These are phyloP conservation scores for Candida sonorensis DNA, from an alignment of 805 yeast species.

Conservation along the genomic window DNA sequence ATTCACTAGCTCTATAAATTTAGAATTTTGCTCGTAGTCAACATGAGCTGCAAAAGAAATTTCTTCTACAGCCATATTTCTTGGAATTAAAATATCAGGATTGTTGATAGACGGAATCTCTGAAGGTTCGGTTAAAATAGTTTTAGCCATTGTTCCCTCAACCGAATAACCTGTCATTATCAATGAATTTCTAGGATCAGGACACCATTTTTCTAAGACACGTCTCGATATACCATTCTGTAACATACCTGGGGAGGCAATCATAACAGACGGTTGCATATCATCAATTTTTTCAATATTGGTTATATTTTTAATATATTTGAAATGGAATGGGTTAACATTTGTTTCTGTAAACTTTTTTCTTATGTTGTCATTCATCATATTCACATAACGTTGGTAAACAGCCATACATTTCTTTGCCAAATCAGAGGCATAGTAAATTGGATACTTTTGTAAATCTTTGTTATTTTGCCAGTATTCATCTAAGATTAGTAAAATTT, in stretches of 20 bases:
- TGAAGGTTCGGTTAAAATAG: constrained; percentile 77
- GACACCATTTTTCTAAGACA: constrained; percentile 92
- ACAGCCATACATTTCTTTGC: constrained; percentile 97
- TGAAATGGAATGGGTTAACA: constrained; percentile 86
- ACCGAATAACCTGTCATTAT: constrained; percentile 95
- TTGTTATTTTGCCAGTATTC: constrained; percentile 89
- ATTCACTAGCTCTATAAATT: constrained; percentile 81
- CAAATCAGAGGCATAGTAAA: constrained; percentile 86
- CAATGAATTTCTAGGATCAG: constrained; percentile 85
- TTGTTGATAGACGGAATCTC: constrained; percentile 81
- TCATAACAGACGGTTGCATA: constrained; percentile 90
- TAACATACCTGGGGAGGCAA: constrained; percentile 98
- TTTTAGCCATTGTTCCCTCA: constrained; percentile 97
- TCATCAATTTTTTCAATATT: constrained; percentile 84
- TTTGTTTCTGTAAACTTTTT: constrained; percentile 68
- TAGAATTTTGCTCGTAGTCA: constrained; percentile 88
- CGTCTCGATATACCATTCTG: constrained; percentile 94
- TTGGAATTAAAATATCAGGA: constrained; percentile 78
- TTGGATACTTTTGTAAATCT: constrained; percentile 74
- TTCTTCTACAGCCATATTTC: constrained; percentile 84
- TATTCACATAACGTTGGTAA: constrained; percentile 90
- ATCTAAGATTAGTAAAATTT: constrained; percentile 78
- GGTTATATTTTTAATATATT: constrained; percentile 72
- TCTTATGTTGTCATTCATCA: constrained; percentile 93
- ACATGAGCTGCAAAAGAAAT: constrained; percentile 99